Percentiles rank a stretch among this genome's conserved stretches.
Evolutionary conservation across 2,329 filamentous ascomycete genomes (phyloP).

Genomic region (Penicillium sp.): DNA sequence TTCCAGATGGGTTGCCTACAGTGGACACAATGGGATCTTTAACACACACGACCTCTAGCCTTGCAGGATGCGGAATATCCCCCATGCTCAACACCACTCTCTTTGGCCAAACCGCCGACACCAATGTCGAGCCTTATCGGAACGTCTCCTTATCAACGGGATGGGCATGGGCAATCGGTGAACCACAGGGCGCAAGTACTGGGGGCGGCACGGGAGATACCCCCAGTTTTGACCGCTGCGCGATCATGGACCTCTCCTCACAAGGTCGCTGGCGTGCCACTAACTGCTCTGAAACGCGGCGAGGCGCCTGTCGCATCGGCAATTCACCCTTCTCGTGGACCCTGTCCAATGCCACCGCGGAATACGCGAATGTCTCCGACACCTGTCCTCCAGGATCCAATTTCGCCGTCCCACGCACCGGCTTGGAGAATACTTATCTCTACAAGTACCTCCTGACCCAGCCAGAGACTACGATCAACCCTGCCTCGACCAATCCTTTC

Average conservation of each 20-base stretch:
- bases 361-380: constrained; percentile 48
- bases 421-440: constrained; percentile 64
- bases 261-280: constrained; percentile 60
- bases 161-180: constrained; percentile 62
- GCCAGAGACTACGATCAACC: constrained; percentile 28
- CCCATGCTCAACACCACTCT: constrained; percentile 61
- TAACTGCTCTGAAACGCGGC: constrained; percentile 55
- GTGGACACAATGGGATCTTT: constrained; percentile 33
- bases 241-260: constrained; percentile 52
- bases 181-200: constrained; percentile 54
- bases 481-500: constrained; percentile 28
- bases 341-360: constrained; percentile 46
- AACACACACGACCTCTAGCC: constrained; percentile 37
- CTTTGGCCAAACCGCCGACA: constrained; percentile 52
- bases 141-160: constrained; percentile 53
- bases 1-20: constrained; percentile 28
- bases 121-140: constrained; percentile 50
- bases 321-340: constrained; percentile 60
- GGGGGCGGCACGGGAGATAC: constrained; percentile 25
- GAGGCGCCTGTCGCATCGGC: constrained; percentile 58
- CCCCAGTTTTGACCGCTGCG: constrained; percentile 54
- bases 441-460: constrained; percentile 43
- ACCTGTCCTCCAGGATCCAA: constrained; percentile 52
- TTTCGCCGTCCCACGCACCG: constrained; percentile 62
- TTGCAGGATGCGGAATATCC: constrained; percentile 62